Base-by-base conservation (phyloP, 306 rosid species). In the Lupinus albus region DNA sequence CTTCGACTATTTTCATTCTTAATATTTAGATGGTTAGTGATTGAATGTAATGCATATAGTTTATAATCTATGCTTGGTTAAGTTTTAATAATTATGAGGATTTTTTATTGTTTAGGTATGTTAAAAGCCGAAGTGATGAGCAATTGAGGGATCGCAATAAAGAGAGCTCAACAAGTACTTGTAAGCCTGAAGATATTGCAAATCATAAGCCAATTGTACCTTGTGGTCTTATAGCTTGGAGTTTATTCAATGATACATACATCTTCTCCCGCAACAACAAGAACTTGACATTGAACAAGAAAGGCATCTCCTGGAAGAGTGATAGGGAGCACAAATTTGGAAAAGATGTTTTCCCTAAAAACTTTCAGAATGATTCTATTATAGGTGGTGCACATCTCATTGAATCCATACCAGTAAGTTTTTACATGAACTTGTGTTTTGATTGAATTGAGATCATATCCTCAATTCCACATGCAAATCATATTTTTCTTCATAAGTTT, bases 151-250 rank as follows among this genome's bases (percentile, higher is more conserved):
- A 74, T 17, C 11, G 30, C 2, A 10, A 5, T 0, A 49, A 59
- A 5, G 56, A 28, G 69, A 9, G 0, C 59, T 74, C 74, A 0
- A 64, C 14, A 20, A 58, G 76, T 72, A 8, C 70, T 46, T 91
- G 97, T 78, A 74, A 84, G 74, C 97, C 97, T 46, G 97, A 91
- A 80, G 86, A 79, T 64, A 0, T 2, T 0, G 44, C 9, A n/a
- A 67, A 78, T 48, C 84, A 79, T 53, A 6, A 0, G 25, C 52
- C 86, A n/a, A 76, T 91, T 61, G 85, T 91, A 65, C 97, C 97
- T 48, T 91, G 97, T 80, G 97, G 97, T 76, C 95, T 91, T 50
- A 91, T 91, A 64, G 97, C 97, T 17, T 91, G 97, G 97, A 91
- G 97, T 75, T 80, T 91, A 79, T 91, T 91, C 72, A 91, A 91